A percentile compares a stretch with the other conserved stretches of the same genome.
phyloP scores from a whole-genome alignment of 371 early-diverging fungal genomes.

The Mucor ambiguus region DNA sequence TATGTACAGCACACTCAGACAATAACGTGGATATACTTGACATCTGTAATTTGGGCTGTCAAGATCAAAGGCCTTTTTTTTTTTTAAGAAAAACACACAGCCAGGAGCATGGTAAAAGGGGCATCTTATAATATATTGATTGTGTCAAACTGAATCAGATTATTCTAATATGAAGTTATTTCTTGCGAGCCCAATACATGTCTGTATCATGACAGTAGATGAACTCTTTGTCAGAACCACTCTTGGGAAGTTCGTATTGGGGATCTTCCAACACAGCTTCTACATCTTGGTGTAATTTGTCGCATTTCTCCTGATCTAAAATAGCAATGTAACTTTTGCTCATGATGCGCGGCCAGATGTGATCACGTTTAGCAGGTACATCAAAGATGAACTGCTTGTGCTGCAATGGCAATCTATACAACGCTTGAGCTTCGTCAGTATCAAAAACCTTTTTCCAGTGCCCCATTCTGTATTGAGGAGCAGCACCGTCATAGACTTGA shows the following conservation, averaged over 20 bases:
- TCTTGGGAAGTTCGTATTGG: conserved; percentile 16
- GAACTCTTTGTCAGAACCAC: conserved; percentile 16
- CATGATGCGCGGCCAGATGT: conserved; percentile 38
- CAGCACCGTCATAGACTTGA: conserved; percentile 32
- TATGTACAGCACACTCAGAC: not conserved
- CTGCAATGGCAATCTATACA: conserved; percentile 31
- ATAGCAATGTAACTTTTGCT: conserved; percentile 52
- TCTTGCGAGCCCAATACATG: conserved; percentile 33
- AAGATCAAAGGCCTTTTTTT: no score
- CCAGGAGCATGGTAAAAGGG: no score
- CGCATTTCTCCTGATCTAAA: conserved; percentile 24
- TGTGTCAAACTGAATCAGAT: no score
- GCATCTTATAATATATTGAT: no score
- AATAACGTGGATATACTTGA: not conserved
- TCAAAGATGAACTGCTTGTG: conserved; percentile 29
- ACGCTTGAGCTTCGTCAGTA: conserved; percentile 23
- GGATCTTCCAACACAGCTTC: conserved; percentile 29
- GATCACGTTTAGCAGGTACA: conserved; percentile 12
- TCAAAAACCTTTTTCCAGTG: conserved; percentile 42
- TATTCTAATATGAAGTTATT: not conserved
- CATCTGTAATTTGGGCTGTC: not conserved
- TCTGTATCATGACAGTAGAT: conserved; percentile 43
- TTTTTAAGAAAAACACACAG: no score
- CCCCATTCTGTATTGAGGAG: conserved; percentile 45
- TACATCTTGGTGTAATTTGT: conserved; percentile 24